phyloP scores from a whole-genome alignment of 257 asterid genomes.

The Rubia yunnanensis region DNA sequence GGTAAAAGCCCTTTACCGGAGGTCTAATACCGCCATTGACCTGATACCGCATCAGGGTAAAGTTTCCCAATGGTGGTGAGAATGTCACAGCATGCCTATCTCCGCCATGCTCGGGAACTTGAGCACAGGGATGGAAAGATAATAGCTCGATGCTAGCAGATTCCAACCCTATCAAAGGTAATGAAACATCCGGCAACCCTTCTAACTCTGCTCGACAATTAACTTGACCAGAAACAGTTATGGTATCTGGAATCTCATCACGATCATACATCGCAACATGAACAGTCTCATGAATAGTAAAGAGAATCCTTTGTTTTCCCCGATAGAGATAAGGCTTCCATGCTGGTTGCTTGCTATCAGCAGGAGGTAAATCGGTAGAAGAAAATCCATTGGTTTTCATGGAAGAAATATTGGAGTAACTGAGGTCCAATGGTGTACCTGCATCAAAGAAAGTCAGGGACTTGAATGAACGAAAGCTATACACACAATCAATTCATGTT shows the following conservation, averaged over 20 bases:
- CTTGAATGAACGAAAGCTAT: slow-evolving; percentile 9
- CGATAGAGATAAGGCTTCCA: slow-evolving; percentile 95
- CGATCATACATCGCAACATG: slow-evolving; percentile 92
- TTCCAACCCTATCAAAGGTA: slow-evolving; percentile 72
- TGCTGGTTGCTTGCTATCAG: slow-evolving; percentile 87
- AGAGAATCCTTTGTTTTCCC: slow-evolving; percentile 87
- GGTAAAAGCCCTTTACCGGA: slow-evolving; percentile 93
- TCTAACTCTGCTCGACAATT: slow-evolving; percentile 96
- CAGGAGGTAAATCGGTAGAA: slow-evolving; percentile 69
- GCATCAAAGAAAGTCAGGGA: slow-evolving; percentile 14
- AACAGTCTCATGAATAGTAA: slow-evolving; percentile 80
- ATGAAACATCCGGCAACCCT: slow-evolving; percentile 86
- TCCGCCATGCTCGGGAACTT: slow-evolving; percentile 93
- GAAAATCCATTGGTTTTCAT: slow-evolving; percentile 74
- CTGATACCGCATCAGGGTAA: slow-evolving; percentile 71
- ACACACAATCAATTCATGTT: slow-evolving; percentile 6
- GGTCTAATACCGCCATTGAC: slow-evolving; percentile 67
- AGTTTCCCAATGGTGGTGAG: slow-evolving; percentile 90
- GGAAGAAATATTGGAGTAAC: slow-evolving; percentile 67
- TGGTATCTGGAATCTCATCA: slow-evolving; percentile 88
- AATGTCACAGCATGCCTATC: slow-evolving; percentile 81
- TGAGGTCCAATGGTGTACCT: slow-evolving; percentile 92
- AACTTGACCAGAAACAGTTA: slow-evolving; percentile 83
- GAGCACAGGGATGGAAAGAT: slow-evolving; percentile 94
- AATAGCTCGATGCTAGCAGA: slow-evolving; percentile 63